Conservation (phyloP, 495 filamentous ascomycete species). For the Pseudoneurospora amorphoporcata region DNA sequence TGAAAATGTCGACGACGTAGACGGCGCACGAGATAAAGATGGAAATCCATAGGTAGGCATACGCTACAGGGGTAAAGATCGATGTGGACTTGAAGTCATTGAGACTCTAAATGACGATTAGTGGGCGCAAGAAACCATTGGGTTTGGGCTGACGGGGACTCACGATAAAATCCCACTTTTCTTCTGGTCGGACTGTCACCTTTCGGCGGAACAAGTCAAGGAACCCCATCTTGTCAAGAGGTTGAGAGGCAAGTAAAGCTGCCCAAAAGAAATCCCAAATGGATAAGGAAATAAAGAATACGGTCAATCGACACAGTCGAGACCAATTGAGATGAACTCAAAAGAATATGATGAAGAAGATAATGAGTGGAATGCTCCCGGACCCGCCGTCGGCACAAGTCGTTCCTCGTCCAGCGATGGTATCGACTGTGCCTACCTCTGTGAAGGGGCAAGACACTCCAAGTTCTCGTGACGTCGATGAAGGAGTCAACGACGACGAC, state of each 20-base stretch:
- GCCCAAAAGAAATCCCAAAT: slow-evolving; percentile 19
- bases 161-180: slow-evolving; percentile 95
- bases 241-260: slow-evolving; percentile 12
- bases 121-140: neutral
- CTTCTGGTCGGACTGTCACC: slow-evolving; percentile 58
- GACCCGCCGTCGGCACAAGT: slow-evolving; percentile 37
- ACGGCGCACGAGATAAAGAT: slow-evolving; percentile 70
- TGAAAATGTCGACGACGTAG: slow-evolving; percentile 85
- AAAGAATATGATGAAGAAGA: slow-evolving; percentile 7
- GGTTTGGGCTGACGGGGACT: slow-evolving; percentile 20
- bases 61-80: slow-evolving; percentile 67
- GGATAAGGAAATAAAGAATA: slow-evolving; percentile 14
- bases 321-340: neutral
- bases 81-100: slow-evolving; percentile 77
- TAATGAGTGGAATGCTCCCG: slow-evolving; percentile 11
- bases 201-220: slow-evolving; percentile 57
- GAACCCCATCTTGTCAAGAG: slow-evolving; percentile 57
- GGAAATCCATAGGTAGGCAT: slow-evolving; percentile 72
- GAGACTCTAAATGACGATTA: slow-evolving; percentile 51
- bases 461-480: slow-evolving; percentile 4
- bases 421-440: slow-evolving; percentile 35
- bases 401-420: slow-evolving; percentile 46
- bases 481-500: neutral
- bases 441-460: slow-evolving; percentile 15
- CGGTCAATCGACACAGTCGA: slow-evolving; percentile 4